Conservation (phyloP, 2,329 filamentous ascomycete species). For the Raffaelea deltoideospora region DNA sequence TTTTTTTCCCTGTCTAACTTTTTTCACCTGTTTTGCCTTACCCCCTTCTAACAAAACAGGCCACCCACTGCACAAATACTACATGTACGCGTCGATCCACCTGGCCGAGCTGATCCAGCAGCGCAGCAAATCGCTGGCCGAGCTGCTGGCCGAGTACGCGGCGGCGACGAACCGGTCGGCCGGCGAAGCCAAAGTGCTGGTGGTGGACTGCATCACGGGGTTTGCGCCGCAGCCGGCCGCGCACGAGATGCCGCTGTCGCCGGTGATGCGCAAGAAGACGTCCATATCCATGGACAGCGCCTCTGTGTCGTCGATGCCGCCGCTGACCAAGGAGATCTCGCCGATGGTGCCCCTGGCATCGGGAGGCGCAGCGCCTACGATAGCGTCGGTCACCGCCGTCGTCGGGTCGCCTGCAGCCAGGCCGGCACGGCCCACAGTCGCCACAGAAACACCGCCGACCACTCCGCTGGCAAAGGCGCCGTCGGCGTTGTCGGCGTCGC, state of each 20-base stretch:
- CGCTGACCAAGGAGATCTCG: conserved; percentile 9
- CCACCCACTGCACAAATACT: conserved; percentile 49
- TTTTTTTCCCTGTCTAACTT: no score
- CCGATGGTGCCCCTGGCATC: conserved; percentile 5
- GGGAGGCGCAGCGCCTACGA: no score
- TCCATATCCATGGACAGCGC: conserved; percentile 4
- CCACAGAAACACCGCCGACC: no score
- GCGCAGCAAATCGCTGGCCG: conserved; percentile 27
- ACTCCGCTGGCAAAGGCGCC: not conserved
- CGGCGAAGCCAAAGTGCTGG: conserved; percentile 26
- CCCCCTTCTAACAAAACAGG: conserved; percentile 21
- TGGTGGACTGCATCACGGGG: conserved; percentile 49
- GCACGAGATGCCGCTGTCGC: conserved; percentile 33
- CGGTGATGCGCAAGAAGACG: conserved; percentile 23
- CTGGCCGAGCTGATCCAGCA: conserved; percentile 39
- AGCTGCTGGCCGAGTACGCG: conserved; percentile 24
- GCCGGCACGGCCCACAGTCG: no score
- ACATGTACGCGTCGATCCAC: conserved; percentile 43
- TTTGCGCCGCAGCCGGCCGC: conserved; percentile 26
- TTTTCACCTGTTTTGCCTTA: no score
- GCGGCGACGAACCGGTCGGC: conserved; percentile 16
- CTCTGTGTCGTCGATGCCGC: conserved; percentile 6
- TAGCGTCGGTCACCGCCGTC: not conserved
- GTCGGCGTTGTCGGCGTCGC: not conserved
- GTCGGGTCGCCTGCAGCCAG: no score